These are phyloP conservation scores for Trypanosoma cruzi DNA, from an alignment of 208 protist species.

Conservation along the genomic window DNA sequence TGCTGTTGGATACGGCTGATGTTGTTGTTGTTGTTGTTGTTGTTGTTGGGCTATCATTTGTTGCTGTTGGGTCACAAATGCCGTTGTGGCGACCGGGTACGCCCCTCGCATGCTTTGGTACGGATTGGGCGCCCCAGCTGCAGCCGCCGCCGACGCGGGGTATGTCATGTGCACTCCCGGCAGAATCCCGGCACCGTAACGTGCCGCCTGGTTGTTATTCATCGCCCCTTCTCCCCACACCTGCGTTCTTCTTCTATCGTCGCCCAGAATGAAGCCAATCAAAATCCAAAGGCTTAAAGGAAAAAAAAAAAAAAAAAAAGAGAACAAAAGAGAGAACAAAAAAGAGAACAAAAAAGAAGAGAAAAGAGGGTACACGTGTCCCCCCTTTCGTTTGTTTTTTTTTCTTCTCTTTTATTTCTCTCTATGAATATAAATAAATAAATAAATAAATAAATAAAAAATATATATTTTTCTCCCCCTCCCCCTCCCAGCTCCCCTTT, in stretches of 20 bases:
- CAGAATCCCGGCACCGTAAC: constrained; percentile 8
- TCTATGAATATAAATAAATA: constrained; percentile 8
- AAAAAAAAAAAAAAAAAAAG: constrained; percentile 19
- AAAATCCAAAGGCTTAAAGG: background rate
- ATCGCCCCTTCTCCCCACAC: background rate
- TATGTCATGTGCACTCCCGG: constrained; percentile 23
- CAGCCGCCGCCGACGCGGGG: background rate
- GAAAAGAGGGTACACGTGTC: too few relatives aligned
- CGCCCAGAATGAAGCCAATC: background rate
- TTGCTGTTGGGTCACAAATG: constrained; percentile 10
- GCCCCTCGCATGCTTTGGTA: constrained; percentile 23
- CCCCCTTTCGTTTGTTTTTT: background rate
- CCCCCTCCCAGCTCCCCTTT: too few relatives aligned
- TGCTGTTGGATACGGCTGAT: background rate
- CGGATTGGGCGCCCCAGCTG: constrained; percentile 23
- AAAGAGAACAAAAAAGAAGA: constrained; percentile 7
- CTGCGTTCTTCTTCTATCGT: background rate
- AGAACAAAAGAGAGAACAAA: constrained; percentile 4
- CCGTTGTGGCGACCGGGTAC: constrained; percentile 4
- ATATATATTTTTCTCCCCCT: background rate
- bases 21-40: constrained; percentile 14
- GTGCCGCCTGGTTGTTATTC: constrained; percentile 22
- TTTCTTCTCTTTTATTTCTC: background rate
- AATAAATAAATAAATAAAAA: constrained; percentile 12
- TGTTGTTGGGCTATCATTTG: constrained; percentile 11